Base-by-base conservation (phyloP, 1,284 basidiomycete genomes). In the Pyrrhoderma noxium region DNA sequence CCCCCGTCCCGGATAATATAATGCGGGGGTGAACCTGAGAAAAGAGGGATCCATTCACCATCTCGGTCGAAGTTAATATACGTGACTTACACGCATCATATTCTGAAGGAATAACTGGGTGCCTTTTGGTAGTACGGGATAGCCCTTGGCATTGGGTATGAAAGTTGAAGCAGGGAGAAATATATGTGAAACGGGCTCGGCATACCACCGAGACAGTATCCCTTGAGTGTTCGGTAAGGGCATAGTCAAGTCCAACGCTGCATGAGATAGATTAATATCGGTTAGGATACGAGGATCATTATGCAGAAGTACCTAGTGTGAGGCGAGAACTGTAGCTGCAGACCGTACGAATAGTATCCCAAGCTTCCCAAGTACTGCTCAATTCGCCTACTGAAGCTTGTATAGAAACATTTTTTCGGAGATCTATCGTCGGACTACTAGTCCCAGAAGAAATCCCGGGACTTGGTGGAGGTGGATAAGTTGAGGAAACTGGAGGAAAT, bases 131-230 rank as follows among this genome's bases (percentile, higher is more conserved):
- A 99, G 76, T 1, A 99, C 96, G 0, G 96, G 96, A 65, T 96
- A 99, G 2, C 93, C 95, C 68, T 97, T 96, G 31, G 85, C 81
- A 66, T 99, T 99, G 9, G 93, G 85, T 58, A 99, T 93, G 67
- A 98, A 99, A 8, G 89, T 80, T 3, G 84, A 81, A 1, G 92
- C 84, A 2, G 96, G 94, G 1, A 99, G 72, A 69, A 90, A 91
- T 51, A 99, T 76, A 62, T 92, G 79, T 44, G 82, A 79, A 3
- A 95, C 83, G 1, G 93, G 89, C 67, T 99, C 96, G 8, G 95
- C 89, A 2, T 83, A 77, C 96, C 96, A 99, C 62, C 94, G 81
- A 51, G 76, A 75, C 45, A 92, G 69, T 16, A 86, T 81, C 1
- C 79, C 80, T 8, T 80, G 72, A 9, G 81, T 80, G 3, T 85